phyloP scores from a whole-genome alignment of 2,329 filamentous ascomycete genomes.

The Ophiostoma novo-ulmi region DNA sequence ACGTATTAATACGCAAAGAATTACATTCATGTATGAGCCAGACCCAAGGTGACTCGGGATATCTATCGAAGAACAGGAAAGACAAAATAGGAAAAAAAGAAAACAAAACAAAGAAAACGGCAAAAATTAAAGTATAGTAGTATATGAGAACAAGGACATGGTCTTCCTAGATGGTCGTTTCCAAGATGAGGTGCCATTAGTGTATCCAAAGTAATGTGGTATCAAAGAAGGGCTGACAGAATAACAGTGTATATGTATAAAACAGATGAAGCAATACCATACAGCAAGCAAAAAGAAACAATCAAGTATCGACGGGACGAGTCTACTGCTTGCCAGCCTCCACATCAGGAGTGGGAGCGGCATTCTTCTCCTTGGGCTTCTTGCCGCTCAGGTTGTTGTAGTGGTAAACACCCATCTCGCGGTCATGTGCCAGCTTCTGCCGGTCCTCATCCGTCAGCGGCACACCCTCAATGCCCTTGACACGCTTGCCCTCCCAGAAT shows the following conservation, averaged over 20 bases:
- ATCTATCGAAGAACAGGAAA: neutral
- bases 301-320: neutral
- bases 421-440: slow-evolving; percentile 47
- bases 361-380: slow-evolving; percentile 41
- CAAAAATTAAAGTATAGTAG: neutral
- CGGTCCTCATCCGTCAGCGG: slow-evolving; percentile 54
- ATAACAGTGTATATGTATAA: neutral
- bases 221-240: neutral
- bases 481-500: slow-evolving; percentile 64
- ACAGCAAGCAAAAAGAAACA: neutral
- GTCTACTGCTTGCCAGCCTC: slow-evolving; percentile 27
- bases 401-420: slow-evolving; percentile 52
- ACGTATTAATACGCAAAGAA: neutral
- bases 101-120: neutral
- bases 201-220: neutral
- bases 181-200: neutral
- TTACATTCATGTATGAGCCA: neutral
- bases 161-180: neutral
- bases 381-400: slow-evolving; percentile 54
- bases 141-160: neutral
- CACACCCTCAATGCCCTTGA: slow-evolving; percentile 68
- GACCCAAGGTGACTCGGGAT: slow-evolving; percentile 6
- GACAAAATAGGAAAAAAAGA: neutral
- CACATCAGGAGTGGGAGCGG: slow-evolving; percentile 33
- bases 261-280: neutral